Conservation (phyloP, 2,329 filamentous ascomycete species). For the Fusarium sp. region DNA sequence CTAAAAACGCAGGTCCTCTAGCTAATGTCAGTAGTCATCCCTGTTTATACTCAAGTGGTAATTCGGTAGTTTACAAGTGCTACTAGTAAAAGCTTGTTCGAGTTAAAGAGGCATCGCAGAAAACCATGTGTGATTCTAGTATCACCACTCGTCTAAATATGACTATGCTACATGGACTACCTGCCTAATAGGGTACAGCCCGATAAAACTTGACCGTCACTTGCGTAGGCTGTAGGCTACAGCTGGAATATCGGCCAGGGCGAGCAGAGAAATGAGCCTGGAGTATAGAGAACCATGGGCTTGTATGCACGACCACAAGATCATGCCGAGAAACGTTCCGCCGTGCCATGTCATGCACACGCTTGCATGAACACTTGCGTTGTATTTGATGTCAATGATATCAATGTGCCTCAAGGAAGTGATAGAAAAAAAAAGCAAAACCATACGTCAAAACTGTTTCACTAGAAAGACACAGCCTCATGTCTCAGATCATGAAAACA, state of each 20-base stretch:
- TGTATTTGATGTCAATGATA: background rate
- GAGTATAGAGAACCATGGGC: conserved; percentile 6
- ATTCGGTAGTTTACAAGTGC: background rate
- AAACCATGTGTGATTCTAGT: background rate
- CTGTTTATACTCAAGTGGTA: background rate
- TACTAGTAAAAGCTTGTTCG: background rate
- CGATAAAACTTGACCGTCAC: no score
- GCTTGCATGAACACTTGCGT: background rate
- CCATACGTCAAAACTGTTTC: conserved; percentile 23
- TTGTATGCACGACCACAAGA: conserved; percentile 2
- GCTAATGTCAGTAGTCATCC: no score
- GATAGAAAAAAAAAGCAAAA: background rate
- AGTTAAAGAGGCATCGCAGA: background rate
- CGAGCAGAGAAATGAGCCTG: background rate
- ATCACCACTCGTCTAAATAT: background rate
- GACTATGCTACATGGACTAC: background rate
- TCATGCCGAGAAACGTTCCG: background rate
- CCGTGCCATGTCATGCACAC: background rate
- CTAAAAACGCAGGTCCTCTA: background rate
- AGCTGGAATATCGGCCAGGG: background rate
- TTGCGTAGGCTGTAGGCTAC: background rate
- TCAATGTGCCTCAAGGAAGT: background rate
- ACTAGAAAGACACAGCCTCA: conserved; percentile 25
- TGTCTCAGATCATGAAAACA: conserved; percentile 15
- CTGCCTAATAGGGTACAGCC: no score